Base-by-base conservation (phyloP, 805 yeast species). In the Pichia phayaonensis region DNA sequence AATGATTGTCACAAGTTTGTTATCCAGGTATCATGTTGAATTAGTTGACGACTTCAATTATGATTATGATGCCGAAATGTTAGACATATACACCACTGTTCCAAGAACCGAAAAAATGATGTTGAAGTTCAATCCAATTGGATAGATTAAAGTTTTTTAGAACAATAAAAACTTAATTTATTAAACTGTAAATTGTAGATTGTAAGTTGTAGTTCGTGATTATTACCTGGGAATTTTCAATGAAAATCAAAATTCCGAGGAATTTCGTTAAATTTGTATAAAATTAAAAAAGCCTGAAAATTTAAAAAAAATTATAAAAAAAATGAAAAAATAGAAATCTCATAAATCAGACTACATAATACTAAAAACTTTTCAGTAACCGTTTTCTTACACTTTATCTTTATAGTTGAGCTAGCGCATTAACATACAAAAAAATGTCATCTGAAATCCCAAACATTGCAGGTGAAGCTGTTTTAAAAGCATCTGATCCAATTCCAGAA, bases 391-490 rank as follows among this genome's bases (percentile, higher is more conserved):
- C 4, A 13, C 1, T 15, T 15, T 29, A 29, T 29, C 6, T 12
- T 8, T 3, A 29, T 29, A 13, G 4, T 12, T 13, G 13, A 29
- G 34, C 12, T 13, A 29, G 13, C 4, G 18, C n/a, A 42, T 10
- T 18, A 5, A 27, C 16, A 7, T 18, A 44, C 13, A 11, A 48
- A 40, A 16, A 16, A 42, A 58, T 61, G 64, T 50, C 58, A 16
- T 51, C 64, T 26, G 67, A 71, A 50, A 60, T 77, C 40, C 97
- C 97, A 38, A 80, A 75, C 8, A 66, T 87, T 40, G 92, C 96
- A 15, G 76, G 92, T 3, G 97, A 90, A 56, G 98, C 98, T 11
- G 98, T 94, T 29, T 75, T 94, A 47, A 86, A 84, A 65, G 83
- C 81, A 49, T 89, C 97, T 3, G 90, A 75, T 13, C 90, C 95